These are phyloP conservation scores for Balamuthia mandrillaris DNA, from an alignment of 208 protist species.

Conservation along the genomic window DNA sequence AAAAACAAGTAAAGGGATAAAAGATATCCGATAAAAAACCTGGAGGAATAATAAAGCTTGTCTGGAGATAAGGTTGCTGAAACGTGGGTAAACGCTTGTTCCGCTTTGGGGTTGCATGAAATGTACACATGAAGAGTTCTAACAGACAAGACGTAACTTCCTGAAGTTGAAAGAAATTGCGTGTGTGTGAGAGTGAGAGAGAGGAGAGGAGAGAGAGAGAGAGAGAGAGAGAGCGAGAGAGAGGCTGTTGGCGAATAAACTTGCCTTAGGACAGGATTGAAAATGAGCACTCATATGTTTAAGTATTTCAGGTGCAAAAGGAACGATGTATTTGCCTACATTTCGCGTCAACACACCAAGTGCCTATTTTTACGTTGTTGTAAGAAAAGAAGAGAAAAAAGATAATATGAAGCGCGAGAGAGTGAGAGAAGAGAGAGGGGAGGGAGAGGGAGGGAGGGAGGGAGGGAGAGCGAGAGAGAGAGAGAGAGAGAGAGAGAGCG, in stretches of 20 bases:
- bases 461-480: no score
- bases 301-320: constrained; percentile 31
- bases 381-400: background rate
- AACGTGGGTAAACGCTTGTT: background rate
- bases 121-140: constrained; percentile 35
- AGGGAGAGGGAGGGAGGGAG: no score
- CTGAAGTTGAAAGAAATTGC: background rate
- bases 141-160: background rate
- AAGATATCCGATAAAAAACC: no score
- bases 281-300: constrained; percentile 15
- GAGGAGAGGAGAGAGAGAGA: no score
- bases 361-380: background rate
- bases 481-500: no score
- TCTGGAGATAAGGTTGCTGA: no score
- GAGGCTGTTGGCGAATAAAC: no score
- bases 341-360: background rate
- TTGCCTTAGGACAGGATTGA: background rate
- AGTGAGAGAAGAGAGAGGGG: background rate
- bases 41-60: no score
- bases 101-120: background rate
- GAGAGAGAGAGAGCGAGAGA: no score
- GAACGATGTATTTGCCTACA: constrained; percentile 8
- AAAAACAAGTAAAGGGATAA: no score
- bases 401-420: background rate
- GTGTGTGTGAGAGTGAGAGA: background rate